Percentiles rank a stretch among this genome's conserved stretches.
Evolutionary conservation across 345 rosid species (phyloP).

Genomic region (Boechera stricta): DNA sequence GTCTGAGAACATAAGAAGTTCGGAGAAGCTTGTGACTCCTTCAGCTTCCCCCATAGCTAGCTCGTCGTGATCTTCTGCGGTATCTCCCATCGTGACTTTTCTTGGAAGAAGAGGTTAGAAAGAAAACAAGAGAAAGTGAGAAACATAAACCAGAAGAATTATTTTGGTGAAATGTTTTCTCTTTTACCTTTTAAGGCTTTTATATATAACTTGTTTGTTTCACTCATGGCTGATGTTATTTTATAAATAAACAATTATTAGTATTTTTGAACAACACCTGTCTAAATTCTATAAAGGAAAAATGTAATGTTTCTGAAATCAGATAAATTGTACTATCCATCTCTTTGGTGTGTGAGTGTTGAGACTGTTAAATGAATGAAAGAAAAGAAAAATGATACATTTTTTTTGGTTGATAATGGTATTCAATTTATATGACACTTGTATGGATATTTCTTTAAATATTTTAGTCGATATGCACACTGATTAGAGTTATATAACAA

Average conservation of each 20-base stretch:
- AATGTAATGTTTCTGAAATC: neutral
- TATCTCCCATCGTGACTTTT: constrained; percentile 52
- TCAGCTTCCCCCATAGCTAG: constrained; percentile 20
- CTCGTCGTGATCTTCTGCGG: constrained; percentile 35
- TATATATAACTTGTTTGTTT: constrained; percentile 39
- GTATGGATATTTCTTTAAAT: neutral
- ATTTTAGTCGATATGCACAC: neutral
- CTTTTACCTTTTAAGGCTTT: constrained; percentile 19
- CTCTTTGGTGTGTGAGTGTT: neutral
- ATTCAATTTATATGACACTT: neutral
- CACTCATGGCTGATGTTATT: neutral
- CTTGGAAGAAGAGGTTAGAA: constrained; percentile 10
- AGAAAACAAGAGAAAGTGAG: constrained; percentile 23
- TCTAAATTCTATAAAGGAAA: neutral
- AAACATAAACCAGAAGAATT: constrained; percentile 10
- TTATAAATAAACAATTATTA: too few relatives aligned
- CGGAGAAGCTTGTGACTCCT: constrained; percentile 62
- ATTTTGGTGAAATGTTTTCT: constrained; percentile 22
- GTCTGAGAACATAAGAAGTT: constrained; percentile 59
- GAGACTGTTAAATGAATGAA: neutral
- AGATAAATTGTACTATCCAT: neutral
- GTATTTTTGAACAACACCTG: neutral
- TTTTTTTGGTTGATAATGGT: too few relatives aligned
- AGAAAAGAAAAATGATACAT: neutral
- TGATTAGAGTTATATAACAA: neutral